Base-by-base conservation (phyloP, 345 rosid species). In the Heritiera fomes region DNA sequence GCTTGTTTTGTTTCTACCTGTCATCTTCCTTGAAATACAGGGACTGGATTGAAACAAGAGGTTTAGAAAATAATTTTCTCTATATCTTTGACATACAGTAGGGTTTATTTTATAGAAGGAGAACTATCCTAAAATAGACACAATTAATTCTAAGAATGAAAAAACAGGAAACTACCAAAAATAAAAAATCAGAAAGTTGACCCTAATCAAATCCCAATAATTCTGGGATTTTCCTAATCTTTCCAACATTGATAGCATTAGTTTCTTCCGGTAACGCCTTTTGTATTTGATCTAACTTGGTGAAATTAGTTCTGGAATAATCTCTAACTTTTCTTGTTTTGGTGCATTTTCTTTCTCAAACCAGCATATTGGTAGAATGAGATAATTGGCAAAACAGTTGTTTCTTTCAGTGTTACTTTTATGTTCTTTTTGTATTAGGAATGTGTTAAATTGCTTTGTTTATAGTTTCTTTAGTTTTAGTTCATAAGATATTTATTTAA, bases 221-320 rank as follows among this genome's bases (percentile, higher is more conserved):
- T 23, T 23, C 28, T 23, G 28, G 28, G 28, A 23, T 23, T 23
- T 23, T 23, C 28, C 28, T 23, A 23, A 23, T 23, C 28, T 23
- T 23, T 23, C 28, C 28, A 23, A 23, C 28, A 6, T 64, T 45
- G 20, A 32, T 8, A 34, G 45, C 20, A 32, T 58, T 34, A 5
- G 45, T 67, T 43, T 41, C 8, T 43, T 43, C 49, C 8, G 12
- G 9, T 62, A 62, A 62, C 7, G 13, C 65, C 15, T 60, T 30
- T 1, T 30, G 45, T 32, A 7, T 59, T 63, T 34, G 17, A 63
- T 63, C 68, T 32, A 34, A 63, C 43, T 32, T 34, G 20, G 45
- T 68, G 53, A 68, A 43, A 68, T 68, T 68, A 45, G 32, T 68
- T 68, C 34, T 68, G 53, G 72, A 68, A 50, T 43, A 0, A 68